Base-by-base conservation (phyloP, 306 rosid species). In the Sechiopsis laciniata region DNA sequence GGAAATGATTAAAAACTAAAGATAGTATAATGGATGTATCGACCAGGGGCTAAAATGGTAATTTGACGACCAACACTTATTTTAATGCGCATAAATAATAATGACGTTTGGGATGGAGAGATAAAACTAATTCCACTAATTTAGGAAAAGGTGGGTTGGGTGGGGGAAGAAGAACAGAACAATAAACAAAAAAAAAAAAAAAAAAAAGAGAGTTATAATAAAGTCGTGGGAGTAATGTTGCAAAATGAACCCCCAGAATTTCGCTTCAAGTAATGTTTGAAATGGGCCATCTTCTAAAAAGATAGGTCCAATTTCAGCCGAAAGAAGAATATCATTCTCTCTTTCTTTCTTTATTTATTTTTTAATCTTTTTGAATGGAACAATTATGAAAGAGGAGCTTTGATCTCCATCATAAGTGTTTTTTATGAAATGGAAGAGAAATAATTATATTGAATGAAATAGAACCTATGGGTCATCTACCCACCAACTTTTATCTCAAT, bases 141-240 rank as follows among this genome's bases (percentile, higher is more conserved):
- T 69, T 24, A 69, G 74, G 74, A 24, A 69, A 69, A 69, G 73
- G 51, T 63, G 70, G n/a, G 69, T 64, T 63, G 52, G 19, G 51
- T 64, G 29, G 52, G 71, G 26, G 35, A 68, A 21, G 73, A 7
- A 15, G 32, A 70, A 70, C 40, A 51, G 37, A 52, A 24, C 13
- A 70, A 24, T 51, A 70, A 70, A 70, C 60, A 26, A 51, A 24
- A 69, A 51, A 64, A n/a, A n/a, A n/a, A n/a, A n/a, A n/a, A n/a
- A n/a, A n/a, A n/a, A 50, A 62, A 10, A 35, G 69, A 35, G 50
- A 63, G 24, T 32, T 26, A 26, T 26, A 22, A 51, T n/a, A n/a
- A n/a, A 70, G 59, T 70, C 14, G 59, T 70, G 59, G 60, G 40
- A 70, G 45, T 17, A 51, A 51, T 70, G 46, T 13, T 22, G 24